Base-by-base conservation (phyloP, 2,329 filamentous ascomycete species). In the Clarireedia hainanense region DNA sequence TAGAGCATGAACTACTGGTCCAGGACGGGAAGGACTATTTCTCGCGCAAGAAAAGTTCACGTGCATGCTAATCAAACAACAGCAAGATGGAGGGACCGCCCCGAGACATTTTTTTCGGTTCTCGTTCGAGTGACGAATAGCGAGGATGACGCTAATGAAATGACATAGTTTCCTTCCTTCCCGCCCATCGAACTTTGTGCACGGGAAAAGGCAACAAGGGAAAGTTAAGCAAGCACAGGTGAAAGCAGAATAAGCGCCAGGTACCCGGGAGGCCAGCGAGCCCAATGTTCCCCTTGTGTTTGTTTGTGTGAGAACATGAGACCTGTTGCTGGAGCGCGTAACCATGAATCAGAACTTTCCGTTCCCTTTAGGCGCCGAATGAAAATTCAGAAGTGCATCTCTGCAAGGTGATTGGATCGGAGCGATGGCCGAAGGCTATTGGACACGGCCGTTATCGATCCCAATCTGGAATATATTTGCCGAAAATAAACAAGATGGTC, bases 221-320 rank as follows among this genome's bases (percentile, higher is more conserved):
- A 20, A 20, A 6, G 27, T 40, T 23, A 23, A 12, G 36, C 30
- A 24, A 49, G 52, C 52, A 42, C 52, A 54, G 45, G 40, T 42
- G 7, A 50, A 24, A 30, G n/a, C 23, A 15, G 36, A 15, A 30
- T 49, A 54, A 54, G 45, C 52, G 52, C 52, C 52, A 54, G 52
- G 52, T 54, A 54, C 52, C 34, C 52, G 36, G 52, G 30, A 49
- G n/a, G 27, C 27, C 7, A 30, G 20, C 39, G 14, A 40, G 39
- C 36, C 26, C 45, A 49, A 42, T 26, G 27, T 30, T 30, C 27
- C 27, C 20, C 27, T 30, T 30, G 27, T 30, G 27, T 10, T 30
- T 30, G 6, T 14, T 30, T 36, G 10, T 24, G 9, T 40, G 27
- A 23, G 36, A 42, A 34, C 45, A 42, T 49, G 52, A 48, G 17